These are phyloP conservation scores for Penicillium sp. DNA, from an alignment of 2,329 filamentous ascomycete species.

Conservation along the genomic window DNA sequence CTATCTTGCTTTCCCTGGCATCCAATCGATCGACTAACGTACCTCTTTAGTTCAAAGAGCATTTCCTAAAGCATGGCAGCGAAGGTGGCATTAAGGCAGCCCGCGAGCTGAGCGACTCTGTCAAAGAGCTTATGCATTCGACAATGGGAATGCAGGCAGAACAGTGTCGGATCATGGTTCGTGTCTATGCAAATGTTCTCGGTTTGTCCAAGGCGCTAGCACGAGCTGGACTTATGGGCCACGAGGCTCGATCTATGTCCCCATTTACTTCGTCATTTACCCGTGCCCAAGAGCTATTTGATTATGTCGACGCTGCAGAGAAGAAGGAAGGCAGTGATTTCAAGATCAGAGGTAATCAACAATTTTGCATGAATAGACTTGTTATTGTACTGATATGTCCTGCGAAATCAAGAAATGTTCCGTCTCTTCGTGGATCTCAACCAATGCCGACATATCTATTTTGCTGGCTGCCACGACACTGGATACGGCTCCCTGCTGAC, in stretches of 20 bases:
- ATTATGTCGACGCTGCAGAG: conserved; percentile 61
- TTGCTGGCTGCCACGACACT: conserved; percentile 61
- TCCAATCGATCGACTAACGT: conserved; percentile 31
- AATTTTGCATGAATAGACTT: not conserved
- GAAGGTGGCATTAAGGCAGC: conserved; percentile 58
- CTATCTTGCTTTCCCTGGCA: conserved; percentile 47
- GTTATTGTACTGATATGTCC: conserved; percentile 14
- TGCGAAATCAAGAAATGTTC: conserved; percentile 31
- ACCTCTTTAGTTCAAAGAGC: conserved; percentile 60
- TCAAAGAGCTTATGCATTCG: conserved; percentile 47
- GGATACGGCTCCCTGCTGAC: conserved; percentile 58
- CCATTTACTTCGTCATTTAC: conserved; percentile 58
- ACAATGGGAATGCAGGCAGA: conserved; percentile 47
- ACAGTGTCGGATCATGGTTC: conserved; percentile 54
- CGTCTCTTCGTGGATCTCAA: conserved; percentile 55
- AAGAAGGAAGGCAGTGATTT: conserved; percentile 59
- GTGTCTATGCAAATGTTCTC: conserved; percentile 56
- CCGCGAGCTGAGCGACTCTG: conserved; percentile 50
- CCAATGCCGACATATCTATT: conserved; percentile 64
- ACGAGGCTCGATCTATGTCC: conserved; percentile 56
- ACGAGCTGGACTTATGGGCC: conserved; percentile 49
- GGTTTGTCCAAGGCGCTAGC: conserved; percentile 52
- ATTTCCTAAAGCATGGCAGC: conserved; percentile 47
- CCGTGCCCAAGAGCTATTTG: conserved; percentile 56
- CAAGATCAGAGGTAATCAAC: conserved; percentile 53